Base-by-base conservation (phyloP, 2,329 filamentous ascomycete genomes). In the Fusarium nematophilum region DNA sequence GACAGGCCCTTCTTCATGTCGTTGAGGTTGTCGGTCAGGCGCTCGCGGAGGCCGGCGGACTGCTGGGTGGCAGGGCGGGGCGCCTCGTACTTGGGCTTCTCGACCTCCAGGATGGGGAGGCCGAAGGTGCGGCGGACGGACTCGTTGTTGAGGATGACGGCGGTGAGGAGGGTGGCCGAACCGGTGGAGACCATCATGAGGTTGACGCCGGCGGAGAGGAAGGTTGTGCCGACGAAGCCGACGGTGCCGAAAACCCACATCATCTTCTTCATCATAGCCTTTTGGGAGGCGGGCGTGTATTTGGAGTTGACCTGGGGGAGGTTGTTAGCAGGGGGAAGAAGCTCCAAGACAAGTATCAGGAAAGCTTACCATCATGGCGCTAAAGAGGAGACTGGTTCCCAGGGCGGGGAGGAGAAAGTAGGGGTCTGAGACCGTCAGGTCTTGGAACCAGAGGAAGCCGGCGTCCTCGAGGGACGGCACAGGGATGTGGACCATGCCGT, bases 351-450 rank as follows among this genome's bases (percentile, higher is more conserved):
- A 7, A 9, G 5, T 14, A 1, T 2, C 1, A 3, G n/a, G 9
- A 4, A 13, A 29, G 57, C 78, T 50, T 72, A 83, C 82, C 51
- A 80, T 81, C 52, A 92, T 77, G 44, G 86, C 82, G 23, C 79
- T 64, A 64, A 83, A 84, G 74, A 90, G 83, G 48, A 86, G 70
- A 7, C 71, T 74, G 2, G 87, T 83, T 3, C 87, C 86, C 2
- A 82, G 53, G 3, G 86, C 60, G 2, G 95, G 95, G 26, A 98
- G 78, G 33, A 95, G 73, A 66, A 86, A 94, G 68, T 83, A 89
- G 0, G 95, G 94, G 74, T 99, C 95, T 2, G 85, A 74, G 17
- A 87, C 71, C 0, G 92, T 89, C 59, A 99, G 76, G 73, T 98
- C 90, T 2, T 79, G 76, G 64, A 98, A 85, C 95, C 95, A 99